Conservation (phyloP, 345 rosid genomes). For the Melaleuca alternifolia region DNA sequence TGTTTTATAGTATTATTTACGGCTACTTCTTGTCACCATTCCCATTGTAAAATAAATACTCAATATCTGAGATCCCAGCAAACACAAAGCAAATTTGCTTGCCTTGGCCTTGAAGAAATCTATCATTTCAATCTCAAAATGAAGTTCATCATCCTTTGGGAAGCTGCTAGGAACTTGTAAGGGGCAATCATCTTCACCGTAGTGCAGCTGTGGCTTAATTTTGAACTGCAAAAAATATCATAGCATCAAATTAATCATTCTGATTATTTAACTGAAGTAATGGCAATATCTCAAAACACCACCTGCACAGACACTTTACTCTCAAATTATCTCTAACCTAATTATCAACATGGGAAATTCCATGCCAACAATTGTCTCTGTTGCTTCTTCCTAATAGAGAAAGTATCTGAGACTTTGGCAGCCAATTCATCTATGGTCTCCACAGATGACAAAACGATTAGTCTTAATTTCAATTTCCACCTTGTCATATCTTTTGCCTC, state of each 20-base stretch:
- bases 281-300: background rate
- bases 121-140: constrained; percentile 88
- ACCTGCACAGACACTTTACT: background rate
- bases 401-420: background rate
- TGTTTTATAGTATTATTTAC: background rate
- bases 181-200: constrained; percentile 84
- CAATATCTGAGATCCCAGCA: background rate
- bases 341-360: background rate
- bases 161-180: constrained; percentile 53
- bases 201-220: constrained; percentile 92
- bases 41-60: background rate
- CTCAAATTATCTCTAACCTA: background rate
- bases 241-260: background rate
- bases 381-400: background rate
- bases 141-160: constrained; percentile 91
- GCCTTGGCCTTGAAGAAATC: constrained; percentile 83
- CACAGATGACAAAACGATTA: background rate
- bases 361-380: background rate
- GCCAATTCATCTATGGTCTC: background rate
- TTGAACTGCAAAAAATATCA: constrained; percentile 49
- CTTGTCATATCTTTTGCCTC: background rate
- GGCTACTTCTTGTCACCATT: background rate
- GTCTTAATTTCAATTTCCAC: background rate
- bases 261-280: background rate
- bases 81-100: constrained; percentile 8